Percentiles rank a stretch among this genome's conserved stretches.
These are phyloP conservation scores for Penicillium bovifimosum DNA, from an alignment of 495 filamentous ascomycete genomes.

Conservation along the genomic window DNA sequence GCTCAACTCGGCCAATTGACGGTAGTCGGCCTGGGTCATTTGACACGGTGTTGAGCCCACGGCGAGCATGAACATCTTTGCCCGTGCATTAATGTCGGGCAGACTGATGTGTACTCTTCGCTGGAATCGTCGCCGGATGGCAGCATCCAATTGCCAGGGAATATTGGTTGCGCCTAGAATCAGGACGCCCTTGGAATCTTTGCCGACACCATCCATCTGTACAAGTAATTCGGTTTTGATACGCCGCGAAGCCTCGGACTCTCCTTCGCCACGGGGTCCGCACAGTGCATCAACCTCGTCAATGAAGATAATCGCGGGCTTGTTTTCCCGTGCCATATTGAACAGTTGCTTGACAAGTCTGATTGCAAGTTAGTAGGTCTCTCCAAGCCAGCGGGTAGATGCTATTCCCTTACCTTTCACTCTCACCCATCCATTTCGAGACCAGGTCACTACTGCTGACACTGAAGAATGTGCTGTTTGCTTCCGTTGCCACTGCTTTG, in stretches of 20 bases:
- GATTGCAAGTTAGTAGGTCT: background rate
- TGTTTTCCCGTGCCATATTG: constrained; percentile 97
- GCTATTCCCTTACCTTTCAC: constrained; percentile 64
- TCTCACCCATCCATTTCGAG: constrained; percentile 99
- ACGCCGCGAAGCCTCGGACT: constrained; percentile 91
- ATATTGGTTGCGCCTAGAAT: constrained; percentile 98
- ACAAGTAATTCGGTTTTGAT: constrained; percentile 99
- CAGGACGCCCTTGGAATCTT: constrained; percentile 86
- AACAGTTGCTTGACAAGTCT: constrained; percentile 97
- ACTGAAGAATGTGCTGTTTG: constrained; percentile 99
- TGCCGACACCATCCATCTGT: constrained; percentile 98
- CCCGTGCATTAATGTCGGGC: constrained; percentile 80
- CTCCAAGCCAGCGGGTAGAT: background rate
- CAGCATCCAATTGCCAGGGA: constrained; percentile 98
- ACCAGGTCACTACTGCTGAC: constrained; percentile 95
- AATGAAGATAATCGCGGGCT: constrained; percentile 98
- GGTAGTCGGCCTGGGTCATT: constrained; percentile 70
- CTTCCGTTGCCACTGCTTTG: constrained; percentile 96
- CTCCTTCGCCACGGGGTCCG: constrained; percentile 92
- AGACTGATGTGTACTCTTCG: constrained; percentile 90
- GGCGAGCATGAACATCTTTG: constrained; percentile 94
- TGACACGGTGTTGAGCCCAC: constrained; percentile 89
- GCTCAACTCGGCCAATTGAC: constrained; percentile 68
- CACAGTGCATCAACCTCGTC: constrained; percentile 98
- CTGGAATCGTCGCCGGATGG: constrained; percentile 95